A percentile compares a stretch with the other conserved stretches of the same genome.
These are phyloP conservation scores for Penicillium hesseltinei DNA, from an alignment of 2,329 filamentous ascomycete genomes.

Conservation along the genomic window DNA sequence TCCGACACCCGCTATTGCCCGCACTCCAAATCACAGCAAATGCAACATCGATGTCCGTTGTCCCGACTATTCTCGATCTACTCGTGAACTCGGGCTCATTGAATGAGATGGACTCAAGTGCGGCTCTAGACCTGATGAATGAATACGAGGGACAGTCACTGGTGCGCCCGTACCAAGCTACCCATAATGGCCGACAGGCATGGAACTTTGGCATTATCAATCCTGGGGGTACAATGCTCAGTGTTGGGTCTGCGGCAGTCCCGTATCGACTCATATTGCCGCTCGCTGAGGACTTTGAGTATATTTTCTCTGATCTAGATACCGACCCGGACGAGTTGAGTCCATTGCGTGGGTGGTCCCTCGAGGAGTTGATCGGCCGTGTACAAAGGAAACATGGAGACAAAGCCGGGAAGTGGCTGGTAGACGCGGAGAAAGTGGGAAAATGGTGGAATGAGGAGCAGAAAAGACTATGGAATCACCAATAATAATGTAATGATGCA, in stretches of 20 bases:
- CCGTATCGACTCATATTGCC: constrained; percentile 67
- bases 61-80: constrained; percentile 49
- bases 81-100: constrained; percentile 43
- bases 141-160: constrained; percentile 50
- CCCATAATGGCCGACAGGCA: constrained; percentile 34
- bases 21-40: constrained; percentile 42
- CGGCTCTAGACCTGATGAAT: constrained; percentile 40
- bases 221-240: constrained; percentile 49
- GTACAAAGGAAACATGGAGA: constrained; percentile 30
- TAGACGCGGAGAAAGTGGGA: constrained; percentile 35
- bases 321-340: constrained; percentile 35
- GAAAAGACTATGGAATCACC: constrained; percentile 26
- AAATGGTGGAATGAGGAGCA: constrained; percentile 41
- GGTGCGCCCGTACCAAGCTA: constrained; percentile 39
- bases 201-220: constrained; percentile 37
- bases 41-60: constrained; percentile 43
- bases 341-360: constrained; percentile 32
- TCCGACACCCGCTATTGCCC: constrained; percentile 46
- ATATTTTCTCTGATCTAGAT: constrained; percentile 34
- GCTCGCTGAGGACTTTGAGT: constrained; percentile 67
- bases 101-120: constrained; percentile 29
- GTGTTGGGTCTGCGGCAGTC: constrained; percentile 73
- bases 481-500: not conserved
- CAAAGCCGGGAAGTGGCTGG: constrained; percentile 35
- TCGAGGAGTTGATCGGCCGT: constrained; percentile 24